A percentile compares a stretch with the other conserved stretches of the same genome.
Conservation (phyloP, 2,329 filamentous ascomycete species). For the Byssothecium circinans region DNA sequence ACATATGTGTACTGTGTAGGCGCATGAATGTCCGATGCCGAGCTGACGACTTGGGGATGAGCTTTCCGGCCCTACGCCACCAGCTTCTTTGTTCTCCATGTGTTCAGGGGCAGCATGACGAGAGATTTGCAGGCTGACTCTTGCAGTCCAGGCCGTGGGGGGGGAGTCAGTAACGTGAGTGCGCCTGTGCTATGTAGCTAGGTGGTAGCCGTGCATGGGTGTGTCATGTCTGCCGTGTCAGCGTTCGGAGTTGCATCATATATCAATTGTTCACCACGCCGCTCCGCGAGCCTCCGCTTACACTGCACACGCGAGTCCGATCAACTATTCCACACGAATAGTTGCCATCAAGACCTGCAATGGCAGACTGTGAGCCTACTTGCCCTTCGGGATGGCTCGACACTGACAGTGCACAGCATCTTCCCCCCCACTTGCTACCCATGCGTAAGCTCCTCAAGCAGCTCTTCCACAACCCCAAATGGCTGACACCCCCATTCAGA, state of each 20-base stretch:
- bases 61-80: not conserved
- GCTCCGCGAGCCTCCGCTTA: not conserved
- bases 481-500: slow-evolving; percentile 41
- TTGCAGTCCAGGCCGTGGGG: not conserved
- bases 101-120: slow-evolving; percentile 14
- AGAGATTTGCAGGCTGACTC: slow-evolving; percentile 11
- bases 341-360: slow-evolving; percentile 7
- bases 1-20: not conserved
- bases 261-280: slow-evolving; percentile 3
- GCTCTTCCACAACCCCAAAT: slow-evolving; percentile 2
- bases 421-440: slow-evolving; percentile 57
- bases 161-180: not conserved
- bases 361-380: slow-evolving; percentile 30
- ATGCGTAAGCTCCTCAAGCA: slow-evolving; percentile 44
- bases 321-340: not conserved
- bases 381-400: not conserved
- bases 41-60: not conserved
- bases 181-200: not conserved
- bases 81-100: slow-evolving; percentile 2
- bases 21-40: slow-evolving; percentile 7
- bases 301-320: not conserved
- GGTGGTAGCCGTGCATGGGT: not conserved
- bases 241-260: slow-evolving; percentile 16
- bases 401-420: slow-evolving; percentile 57
- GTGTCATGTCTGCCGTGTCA: slow-evolving; percentile 8